Percentiles rank a stretch among this genome's conserved stretches.
These are phyloP conservation scores for Rauvolfia tetraphylla DNA, from an alignment of 257 asterid species.

Conservation along the genomic window DNA sequence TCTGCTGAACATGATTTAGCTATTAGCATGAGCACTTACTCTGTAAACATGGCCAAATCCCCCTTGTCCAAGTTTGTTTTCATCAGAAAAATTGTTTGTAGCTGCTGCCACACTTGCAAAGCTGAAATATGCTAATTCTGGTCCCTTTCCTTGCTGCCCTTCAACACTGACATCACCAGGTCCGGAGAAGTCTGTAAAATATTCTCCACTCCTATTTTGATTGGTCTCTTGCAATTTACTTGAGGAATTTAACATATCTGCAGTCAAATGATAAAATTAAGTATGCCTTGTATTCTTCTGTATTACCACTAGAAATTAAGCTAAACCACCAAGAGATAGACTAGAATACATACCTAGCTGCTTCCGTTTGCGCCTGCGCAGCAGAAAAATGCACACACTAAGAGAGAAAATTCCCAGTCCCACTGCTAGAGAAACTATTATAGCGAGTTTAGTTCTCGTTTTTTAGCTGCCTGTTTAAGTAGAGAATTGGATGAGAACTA, in stretches of 20 bases:
- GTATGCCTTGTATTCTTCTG: neutral
- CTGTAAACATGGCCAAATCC: slow-evolving; percentile 87
- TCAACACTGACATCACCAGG: slow-evolving; percentile 37
- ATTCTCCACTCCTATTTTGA: slow-evolving; percentile 37
- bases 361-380: slow-evolving; percentile 33
- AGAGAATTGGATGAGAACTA: neutral
- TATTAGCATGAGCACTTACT: slow-evolving; percentile 27
- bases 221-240: slow-evolving; percentile 26
- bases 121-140: slow-evolving; percentile 53
- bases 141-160: slow-evolving; percentile 49
- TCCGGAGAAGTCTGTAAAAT: slow-evolving; percentile 42
- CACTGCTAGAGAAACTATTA: slow-evolving; percentile 24
- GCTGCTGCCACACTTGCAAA: slow-evolving; percentile 55
- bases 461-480: slow-evolving; percentile 30
- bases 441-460: slow-evolving; percentile 21
- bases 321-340: neutral
- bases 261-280: slow-evolving; percentile 10
- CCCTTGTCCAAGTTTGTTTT: slow-evolving; percentile 82
- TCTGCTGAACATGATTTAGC: neutral
- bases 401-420: slow-evolving; percentile 35
- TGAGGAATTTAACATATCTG: slow-evolving; percentile 26
- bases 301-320: neutral
- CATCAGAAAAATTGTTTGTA: slow-evolving; percentile 52
- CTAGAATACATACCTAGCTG: slow-evolving; percentile 36
- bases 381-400: slow-evolving; percentile 35